Percentiles rank a stretch among this genome's conserved stretches.
Conservation (phyloP, 768 basidiomycete genomes). For the Galerina sulciceps region DNA sequence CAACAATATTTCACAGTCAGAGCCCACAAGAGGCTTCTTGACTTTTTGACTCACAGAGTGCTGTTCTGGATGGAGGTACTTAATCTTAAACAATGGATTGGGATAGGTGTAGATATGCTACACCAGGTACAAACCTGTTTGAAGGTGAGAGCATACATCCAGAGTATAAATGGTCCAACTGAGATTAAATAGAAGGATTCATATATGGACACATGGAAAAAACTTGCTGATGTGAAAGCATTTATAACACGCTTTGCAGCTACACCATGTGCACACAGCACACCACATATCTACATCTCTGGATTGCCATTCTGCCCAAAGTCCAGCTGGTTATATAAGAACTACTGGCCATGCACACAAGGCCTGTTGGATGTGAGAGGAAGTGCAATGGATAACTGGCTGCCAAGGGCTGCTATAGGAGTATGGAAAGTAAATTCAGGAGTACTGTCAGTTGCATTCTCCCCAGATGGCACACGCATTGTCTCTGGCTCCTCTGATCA, state of each 20-base stretch:
- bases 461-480: neutral
- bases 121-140: neutral
- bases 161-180: neutral
- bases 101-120: slow-evolving; percentile 12
- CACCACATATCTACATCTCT: slow-evolving; percentile 43
- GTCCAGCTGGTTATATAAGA: slow-evolving; percentile 21
- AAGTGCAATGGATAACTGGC: slow-evolving; percentile 2
- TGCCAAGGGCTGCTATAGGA: neutral
- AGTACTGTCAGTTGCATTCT: neutral
- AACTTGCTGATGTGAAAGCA: slow-evolving; percentile 23
- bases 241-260: slow-evolving; percentile 36
- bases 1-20: slow-evolving; percentile 14
- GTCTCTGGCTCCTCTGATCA: slow-evolving; percentile 9
- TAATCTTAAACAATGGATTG: slow-evolving; percentile 19
- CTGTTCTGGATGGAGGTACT: slow-evolving; percentile 45
- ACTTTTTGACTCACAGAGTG: slow-evolving; percentile 21
- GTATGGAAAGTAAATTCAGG: neutral
- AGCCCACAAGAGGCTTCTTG: too few species aligned
- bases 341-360: slow-evolving; percentile 13
- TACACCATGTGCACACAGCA: slow-evolving; percentile 30
- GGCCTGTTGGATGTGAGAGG: slow-evolving; percentile 12
- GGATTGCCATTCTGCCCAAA: slow-evolving; percentile 37
- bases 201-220: neutral
- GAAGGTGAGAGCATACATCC: neutral
- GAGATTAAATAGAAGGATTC: neutral